Conservation (phyloP, 257 asterid genomes). For the Salvia miltiorrhiza region DNA sequence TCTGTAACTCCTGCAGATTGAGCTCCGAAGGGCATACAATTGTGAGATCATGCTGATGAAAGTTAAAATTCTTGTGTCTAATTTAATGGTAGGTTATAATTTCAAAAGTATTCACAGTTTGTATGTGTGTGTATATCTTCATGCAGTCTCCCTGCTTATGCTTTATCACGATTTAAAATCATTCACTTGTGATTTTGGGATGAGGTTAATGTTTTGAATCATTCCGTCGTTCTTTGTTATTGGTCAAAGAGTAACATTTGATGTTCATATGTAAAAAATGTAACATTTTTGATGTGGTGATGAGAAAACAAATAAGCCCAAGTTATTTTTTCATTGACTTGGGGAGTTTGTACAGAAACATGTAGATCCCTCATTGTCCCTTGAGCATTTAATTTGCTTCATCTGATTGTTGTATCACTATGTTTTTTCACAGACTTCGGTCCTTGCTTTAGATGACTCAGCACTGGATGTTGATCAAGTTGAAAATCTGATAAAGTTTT, state of each 20-base stretch:
- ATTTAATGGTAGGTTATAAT: constrained; percentile 54
- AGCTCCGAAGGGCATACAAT: constrained; percentile 81
- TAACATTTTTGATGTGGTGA: no score
- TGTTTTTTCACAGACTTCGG: constrained; percentile 46
- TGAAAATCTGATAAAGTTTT: constrained; percentile 80
- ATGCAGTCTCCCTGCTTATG: constrained; percentile 10
- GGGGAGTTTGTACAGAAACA: no score
- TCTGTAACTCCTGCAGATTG: constrained; percentile 53
- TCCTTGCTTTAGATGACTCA: constrained; percentile 80
- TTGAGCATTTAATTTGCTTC: no score
- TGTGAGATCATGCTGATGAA: constrained; percentile 92
- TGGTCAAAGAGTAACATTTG: no score
- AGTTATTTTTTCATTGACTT: no score
- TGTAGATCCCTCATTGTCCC: no score
- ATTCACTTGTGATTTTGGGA: no score
- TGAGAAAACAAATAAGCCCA: no score
- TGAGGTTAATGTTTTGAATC: no score
- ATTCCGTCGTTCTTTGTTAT: no score
- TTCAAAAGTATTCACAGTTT: not conserved
- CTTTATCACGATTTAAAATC: not conserved
- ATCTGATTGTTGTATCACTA: constrained; percentile 4
- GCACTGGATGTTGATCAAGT: constrained; percentile 82
- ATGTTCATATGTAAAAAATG: no score
- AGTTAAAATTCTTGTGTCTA: constrained; percentile 81
- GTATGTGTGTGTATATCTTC: not conserved